Percentiles rank a stretch among this genome's conserved stretches.
Evolutionary conservation across 177 flowering plant genomes (phyloP).

Genomic region (Vitis hybrid): DNA sequence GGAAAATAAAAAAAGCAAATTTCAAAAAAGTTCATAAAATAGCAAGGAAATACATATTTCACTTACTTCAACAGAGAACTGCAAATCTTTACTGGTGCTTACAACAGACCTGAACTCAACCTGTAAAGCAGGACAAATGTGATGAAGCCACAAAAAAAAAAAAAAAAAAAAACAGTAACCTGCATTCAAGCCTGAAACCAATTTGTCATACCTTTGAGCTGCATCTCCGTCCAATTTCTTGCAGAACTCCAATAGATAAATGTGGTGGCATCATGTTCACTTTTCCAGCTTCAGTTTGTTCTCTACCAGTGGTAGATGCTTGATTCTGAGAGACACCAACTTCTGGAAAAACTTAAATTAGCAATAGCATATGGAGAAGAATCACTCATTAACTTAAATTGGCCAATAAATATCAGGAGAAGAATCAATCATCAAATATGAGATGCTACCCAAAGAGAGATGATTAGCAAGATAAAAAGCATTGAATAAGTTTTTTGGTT

Average conservation of each 20-base stretch:
- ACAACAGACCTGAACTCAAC: slow-evolving; percentile 79
- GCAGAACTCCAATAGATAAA: slow-evolving; percentile 68
- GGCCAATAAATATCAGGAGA: too few relatives aligned
- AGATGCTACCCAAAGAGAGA: too few relatives aligned
- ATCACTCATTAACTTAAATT: not conserved
- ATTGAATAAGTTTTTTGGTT: too few relatives aligned
- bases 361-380: not conserved
- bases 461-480: too few relatives aligned
- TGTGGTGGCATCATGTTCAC: slow-evolving; percentile 37
- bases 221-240: slow-evolving; percentile 89
- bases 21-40: not conserved
- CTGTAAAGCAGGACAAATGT: slow-evolving; percentile 33
- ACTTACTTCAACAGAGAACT: slow-evolving; percentile 87
- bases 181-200: not conserved
- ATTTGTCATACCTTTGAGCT: slow-evolving; percentile 63
- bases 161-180: not conserved
- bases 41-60: not conserved
- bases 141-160: not conserved
- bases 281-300: slow-evolving; percentile 56
- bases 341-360: slow-evolving; percentile 35
- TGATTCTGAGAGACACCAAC: slow-evolving; percentile 37
- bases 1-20: not conserved
- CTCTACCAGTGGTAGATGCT: slow-evolving; percentile 34
- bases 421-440: too few relatives aligned
- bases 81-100: slow-evolving; percentile 78